Percentiles rank a stretch among this genome's conserved stretches.
These are phyloP conservation scores for Vinca minor DNA, from an alignment of 257 asterid genomes.

Conservation along the genomic window DNA sequence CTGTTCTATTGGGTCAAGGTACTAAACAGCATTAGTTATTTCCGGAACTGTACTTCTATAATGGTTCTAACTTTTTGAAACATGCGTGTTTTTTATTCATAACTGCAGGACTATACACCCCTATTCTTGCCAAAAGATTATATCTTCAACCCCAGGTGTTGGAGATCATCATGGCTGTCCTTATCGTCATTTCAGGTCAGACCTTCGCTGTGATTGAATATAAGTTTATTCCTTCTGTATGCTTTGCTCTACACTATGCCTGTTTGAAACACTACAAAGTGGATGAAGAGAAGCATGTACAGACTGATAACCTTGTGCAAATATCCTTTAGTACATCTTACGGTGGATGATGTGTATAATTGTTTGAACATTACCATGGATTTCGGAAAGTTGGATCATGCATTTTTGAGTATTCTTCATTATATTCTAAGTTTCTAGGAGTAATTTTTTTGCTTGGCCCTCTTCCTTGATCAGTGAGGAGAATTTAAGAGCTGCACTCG, in stretches of 20 bases:
- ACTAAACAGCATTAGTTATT: neutral
- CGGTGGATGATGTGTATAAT: no score
- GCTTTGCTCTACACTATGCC: slow-evolving; percentile 2
- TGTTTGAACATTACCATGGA: no score
- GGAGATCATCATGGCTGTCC: slow-evolving; percentile 99
- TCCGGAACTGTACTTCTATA: neutral
- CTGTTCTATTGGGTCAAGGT: neutral
- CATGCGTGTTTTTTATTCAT: slow-evolving; percentile 10
- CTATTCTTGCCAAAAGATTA: slow-evolving; percentile 82
- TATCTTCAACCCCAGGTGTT: slow-evolving; percentile 71
- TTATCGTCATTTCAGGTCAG: slow-evolving; percentile 89
- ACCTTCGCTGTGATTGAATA: slow-evolving; percentile 14
- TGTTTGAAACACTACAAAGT: neutral
- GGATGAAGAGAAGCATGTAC: neutral
- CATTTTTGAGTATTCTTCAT: neutral
- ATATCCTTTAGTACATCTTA: neutral
- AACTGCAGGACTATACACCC: slow-evolving; percentile 96
- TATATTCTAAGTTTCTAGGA: neutral
- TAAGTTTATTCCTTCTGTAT: slow-evolving; percentile 11
- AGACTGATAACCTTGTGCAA: neutral
- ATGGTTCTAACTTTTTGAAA: neutral
- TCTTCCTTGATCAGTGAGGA: slow-evolving; percentile 61
- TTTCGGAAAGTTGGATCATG: neutral
- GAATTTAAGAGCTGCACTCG: slow-evolving; percentile 81
- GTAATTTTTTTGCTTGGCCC: neutral